Evolutionary conservation across 306 rosid species (phyloP), one percentile per base, ranked within the genome.

Genomic region (Gastrolobium bilobum): DNA sequence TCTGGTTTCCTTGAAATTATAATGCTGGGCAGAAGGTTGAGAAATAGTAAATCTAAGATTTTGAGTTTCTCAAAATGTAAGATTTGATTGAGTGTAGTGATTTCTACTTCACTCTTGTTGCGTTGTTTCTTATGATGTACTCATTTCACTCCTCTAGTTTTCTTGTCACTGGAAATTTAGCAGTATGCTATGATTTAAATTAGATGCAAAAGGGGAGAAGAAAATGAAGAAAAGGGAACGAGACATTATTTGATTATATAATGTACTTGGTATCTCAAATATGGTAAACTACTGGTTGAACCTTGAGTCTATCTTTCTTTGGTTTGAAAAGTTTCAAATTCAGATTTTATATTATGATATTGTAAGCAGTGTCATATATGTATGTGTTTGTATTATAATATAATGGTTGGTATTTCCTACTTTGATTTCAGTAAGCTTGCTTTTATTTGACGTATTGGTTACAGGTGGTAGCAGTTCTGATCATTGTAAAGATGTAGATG

Each of bases 401-500:
- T 4, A 76, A 26, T 51, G 42, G 6, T 2, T 59, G 75, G 52
- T 44, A 54, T 60, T 62, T 56, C 71, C 26, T 69, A 6, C 26
- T 53, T 54, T 44, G 79, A 76, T 59, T 31, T 65, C 26, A 6
- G 33, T 66, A 64, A 76, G 43, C 64, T 10, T 37, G 75, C 65
- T 65, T 81, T 26, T 34, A 37, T 57, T 43, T 42, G 58, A 20
- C 79, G 40, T 56, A 62, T 75, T 48, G 64, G 37, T 86, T 51
- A 40, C 88, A 94, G 99, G 97, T 73, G 88, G 83, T 75, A 83
- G 87, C 66, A 54, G 88, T 77, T 87, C 87, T 81, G 97, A 95
- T 84, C 81, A 84, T 33, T 92, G 88, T 87, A 92, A 95, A 84
- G 92, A 92, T 67, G 99, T 92, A 26, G 97, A 90, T 80, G 92